A percentile compares a stretch with the other conserved stretches of the same genome.
Evolutionary conservation across 1,284 basidiomycete genomes (phyloP).

Genomic region (Tilletiopsis washingtonensis): DNA sequence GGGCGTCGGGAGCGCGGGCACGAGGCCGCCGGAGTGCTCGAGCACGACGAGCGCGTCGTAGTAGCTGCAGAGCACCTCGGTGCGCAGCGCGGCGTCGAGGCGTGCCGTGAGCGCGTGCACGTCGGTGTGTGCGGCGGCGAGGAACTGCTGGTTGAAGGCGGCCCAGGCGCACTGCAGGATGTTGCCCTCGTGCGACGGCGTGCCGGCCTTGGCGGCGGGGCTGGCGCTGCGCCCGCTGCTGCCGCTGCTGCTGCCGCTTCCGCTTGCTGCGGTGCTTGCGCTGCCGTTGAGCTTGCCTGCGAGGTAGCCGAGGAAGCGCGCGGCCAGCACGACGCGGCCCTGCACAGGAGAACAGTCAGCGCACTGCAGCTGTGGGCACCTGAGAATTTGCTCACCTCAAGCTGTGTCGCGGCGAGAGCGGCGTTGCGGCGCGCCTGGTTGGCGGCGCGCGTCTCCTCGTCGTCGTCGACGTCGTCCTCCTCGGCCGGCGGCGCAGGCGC

Average conservation of each 20-base stretch:
- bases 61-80: slow-evolving; percentile 70
- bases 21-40: slow-evolving; percentile 55
- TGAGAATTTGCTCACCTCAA: too few relatives aligned
- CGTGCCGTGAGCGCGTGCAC: slow-evolving; percentile 69
- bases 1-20: slow-evolving; percentile 58
- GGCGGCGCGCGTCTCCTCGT: neutral
- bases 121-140: slow-evolving; percentile 50
- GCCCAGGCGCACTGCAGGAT: slow-evolving; percentile 53
- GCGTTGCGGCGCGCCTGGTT: slow-evolving; percentile 1
- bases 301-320: slow-evolving; percentile 47
- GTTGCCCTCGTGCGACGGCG: slow-evolving; percentile 69
- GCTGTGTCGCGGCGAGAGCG: too few relatives aligned
- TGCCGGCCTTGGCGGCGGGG: slow-evolving; percentile 64
- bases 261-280: neutral
- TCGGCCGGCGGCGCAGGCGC: slow-evolving; percentile 16
- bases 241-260: neutral
- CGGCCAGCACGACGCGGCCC: slow-evolving; percentile 33
- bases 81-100: slow-evolving; percentile 65
- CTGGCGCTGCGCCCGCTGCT: slow-evolving; percentile 50
- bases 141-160: slow-evolving; percentile 26
- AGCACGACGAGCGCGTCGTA: slow-evolving; percentile 69
- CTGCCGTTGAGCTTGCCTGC: slow-evolving; percentile 17
- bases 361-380: too few relatives aligned
- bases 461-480: slow-evolving; percentile 11
- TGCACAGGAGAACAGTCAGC: too few relatives aligned